Evolutionary conservation across 2,329 filamentous ascomycete genomes (phyloP).

Genomic region (Xenoacremonium recifei): DNA sequence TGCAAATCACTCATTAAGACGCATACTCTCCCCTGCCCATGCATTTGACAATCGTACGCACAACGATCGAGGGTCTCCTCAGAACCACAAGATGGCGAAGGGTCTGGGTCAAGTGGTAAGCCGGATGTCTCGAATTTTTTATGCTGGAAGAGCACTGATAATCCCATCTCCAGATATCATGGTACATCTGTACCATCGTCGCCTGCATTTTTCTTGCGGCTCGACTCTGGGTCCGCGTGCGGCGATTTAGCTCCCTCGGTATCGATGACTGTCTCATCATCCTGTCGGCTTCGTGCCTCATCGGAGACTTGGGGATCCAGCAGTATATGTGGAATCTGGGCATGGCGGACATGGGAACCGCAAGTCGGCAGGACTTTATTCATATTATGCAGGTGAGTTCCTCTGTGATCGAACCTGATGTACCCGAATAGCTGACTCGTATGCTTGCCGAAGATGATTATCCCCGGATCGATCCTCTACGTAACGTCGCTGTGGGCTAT

Average conservation of each 20-base stretch:
- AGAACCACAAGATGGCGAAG: constrained; percentile 13
- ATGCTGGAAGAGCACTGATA: background rate
- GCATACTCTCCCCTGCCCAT: background rate
- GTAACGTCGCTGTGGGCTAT: constrained; percentile 40
- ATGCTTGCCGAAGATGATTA: constrained; percentile 31
- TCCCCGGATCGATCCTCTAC: constrained; percentile 39
- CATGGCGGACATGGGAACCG: constrained; percentile 23
- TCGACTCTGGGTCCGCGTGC: constrained; percentile 18
- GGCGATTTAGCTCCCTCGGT: constrained; percentile 13
- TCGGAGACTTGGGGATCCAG: constrained; percentile 21
- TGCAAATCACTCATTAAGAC: background rate
- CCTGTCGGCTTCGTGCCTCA: constrained; percentile 16
- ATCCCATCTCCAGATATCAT: constrained; percentile 14
- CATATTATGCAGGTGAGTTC: constrained; percentile 22
- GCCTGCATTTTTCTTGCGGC: constrained; percentile 16
- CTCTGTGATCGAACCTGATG: rapidly evolving
- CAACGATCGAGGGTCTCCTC: background rate
- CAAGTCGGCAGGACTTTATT: constrained; percentile 20
- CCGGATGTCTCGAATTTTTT: background rate
- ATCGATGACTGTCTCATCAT: constrained; percentile 20
- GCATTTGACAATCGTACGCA: no score
- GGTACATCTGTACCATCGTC: constrained; percentile 21
- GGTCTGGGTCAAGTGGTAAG: constrained; percentile 23
- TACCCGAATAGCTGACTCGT: no score
- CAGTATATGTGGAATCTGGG: constrained; percentile 24